These are phyloP conservation scores for Mediolabrus comicus DNA, from an alignment of 108 stramenopile genomes.

Conservation along the genomic window DNA sequence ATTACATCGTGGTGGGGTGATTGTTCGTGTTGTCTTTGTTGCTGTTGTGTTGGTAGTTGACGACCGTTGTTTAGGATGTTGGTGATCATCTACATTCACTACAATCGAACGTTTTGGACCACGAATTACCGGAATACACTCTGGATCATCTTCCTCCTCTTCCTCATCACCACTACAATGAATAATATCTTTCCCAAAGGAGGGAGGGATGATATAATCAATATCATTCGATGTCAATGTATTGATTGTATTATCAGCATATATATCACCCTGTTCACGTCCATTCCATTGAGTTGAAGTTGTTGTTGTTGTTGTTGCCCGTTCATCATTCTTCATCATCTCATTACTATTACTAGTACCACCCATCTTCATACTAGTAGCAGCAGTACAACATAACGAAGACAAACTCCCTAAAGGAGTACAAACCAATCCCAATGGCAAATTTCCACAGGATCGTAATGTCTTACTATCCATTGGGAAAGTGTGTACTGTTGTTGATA, in stretches of 20 bases:
- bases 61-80: neutral
- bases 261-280: conserved; percentile 39
- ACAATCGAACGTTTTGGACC: conserved; percentile 7
- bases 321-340: neutral
- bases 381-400: conserved; percentile 16
- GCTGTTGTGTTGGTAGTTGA: neutral
- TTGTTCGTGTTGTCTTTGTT: conserved; percentile 1
- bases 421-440: conserved; percentile 61
- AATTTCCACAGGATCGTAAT: conserved; percentile 44
- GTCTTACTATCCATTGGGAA: conserved; percentile 56
- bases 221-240: neutral
- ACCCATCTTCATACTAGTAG: neutral
- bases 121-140: conserved; percentile 49
- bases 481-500: conserved; percentile 56
- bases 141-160: conserved; percentile 26
- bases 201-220: conserved; percentile 21
- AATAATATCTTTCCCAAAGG: neutral
- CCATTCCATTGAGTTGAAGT: conserved; percentile 18
- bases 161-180: neutral
- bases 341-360: neutral
- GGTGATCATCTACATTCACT: neutral
- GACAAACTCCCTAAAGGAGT: conserved; percentile 59
- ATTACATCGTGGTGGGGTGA: conserved; percentile 62
- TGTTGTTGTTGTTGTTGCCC: conserved; percentile 2
- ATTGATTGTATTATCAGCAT: neutral